Evolutionary conservation across 306 rosid species (phyloP), one percentile per base, ranked within the genome.

Genomic region (Arachis stenosperma): DNA sequence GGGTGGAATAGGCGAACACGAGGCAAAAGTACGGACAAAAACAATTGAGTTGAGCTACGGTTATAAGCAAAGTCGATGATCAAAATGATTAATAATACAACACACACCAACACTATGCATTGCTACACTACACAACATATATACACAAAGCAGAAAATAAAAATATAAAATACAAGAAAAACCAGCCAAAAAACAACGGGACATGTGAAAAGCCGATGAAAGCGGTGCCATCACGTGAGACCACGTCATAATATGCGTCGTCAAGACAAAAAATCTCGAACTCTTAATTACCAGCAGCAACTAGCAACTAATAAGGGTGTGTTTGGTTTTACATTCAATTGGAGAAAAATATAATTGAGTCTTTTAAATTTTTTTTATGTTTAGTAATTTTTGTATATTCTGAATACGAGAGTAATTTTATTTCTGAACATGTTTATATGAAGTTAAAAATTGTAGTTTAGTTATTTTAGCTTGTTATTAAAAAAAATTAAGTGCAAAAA

Each of bases 181-280:
- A 82, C 43, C 78, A 68, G 78, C 75, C 71, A 13, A 70, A 73
- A 78, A 33, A 33, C 37, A 50, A 74, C 53, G 62, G 6, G 87
- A 61, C 84, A 39, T 17, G 7, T 11, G 39, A 74, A 59, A 78
- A 69, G 71, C 75, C 75, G 77, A 83, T 13, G 40, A 1, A 10
- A 61, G 79, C 79, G 70, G 76, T 51, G 61, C 27, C 53, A 81
- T 74, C 88, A 77, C 83, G 81, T 81, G 86, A 27, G 65, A 33
- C 37, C 36, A 71, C 62, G 83, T 75, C 86, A 88, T 86, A 54
- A 88, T 80, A 70, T 42, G 41, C 82, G 82, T 85, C 82, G 88
- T 81, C 84, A 39, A 48, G 22, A 22, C 57, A 33, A 33, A 48
- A 10, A 71, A 81, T 70, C 72, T 50, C 71, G 57, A 17, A 52